These are phyloP conservation scores for Ceratocystis eucalypticola DNA, from an alignment of 2,329 filamentous ascomycete species.

Conservation along the genomic window DNA sequence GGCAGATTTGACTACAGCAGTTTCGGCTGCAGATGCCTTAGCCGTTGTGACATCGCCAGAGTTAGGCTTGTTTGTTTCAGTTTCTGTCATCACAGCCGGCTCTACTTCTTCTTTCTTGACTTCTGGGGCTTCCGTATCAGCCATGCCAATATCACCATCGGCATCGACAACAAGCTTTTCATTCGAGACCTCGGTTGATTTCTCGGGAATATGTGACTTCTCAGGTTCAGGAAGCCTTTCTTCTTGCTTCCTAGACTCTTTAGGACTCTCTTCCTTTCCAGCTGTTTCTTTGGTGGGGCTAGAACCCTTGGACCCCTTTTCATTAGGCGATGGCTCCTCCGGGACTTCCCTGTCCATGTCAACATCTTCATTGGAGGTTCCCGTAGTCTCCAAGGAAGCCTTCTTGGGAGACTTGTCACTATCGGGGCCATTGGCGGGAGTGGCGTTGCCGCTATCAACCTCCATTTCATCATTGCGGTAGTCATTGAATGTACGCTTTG, in stretches of 20 bases:
- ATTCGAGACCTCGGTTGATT: neutral
- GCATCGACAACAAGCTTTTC: conserved; percentile 19
- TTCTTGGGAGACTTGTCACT: conserved; percentile 24
- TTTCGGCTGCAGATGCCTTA: neutral
- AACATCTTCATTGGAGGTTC: conserved; percentile 35
- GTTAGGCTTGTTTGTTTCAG: neutral
- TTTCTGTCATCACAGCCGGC: conserved; percentile 9
- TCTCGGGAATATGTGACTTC: neutral
- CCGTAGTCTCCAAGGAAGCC: conserved; percentile 24
- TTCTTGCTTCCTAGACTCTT: conserved; percentile 19
- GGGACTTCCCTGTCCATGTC: conserved; percentile 25
- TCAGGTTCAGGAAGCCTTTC: conserved; percentile 20
- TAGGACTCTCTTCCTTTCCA: conserved; percentile 22
- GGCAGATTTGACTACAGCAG: neutral
- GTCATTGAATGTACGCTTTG: conserved; percentile 39
- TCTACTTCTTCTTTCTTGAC: conserved; percentile 16
- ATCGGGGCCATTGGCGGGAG: conserved; percentile 28
- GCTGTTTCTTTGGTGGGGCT: conserved; percentile 22
- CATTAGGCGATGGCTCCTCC: conserved; percentile 17
- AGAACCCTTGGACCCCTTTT: conserved; percentile 21
- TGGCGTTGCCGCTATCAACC: conserved; percentile 29
- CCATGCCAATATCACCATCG: conserved; percentile 18
- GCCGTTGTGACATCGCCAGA: neutral
- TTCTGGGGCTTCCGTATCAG: conserved; percentile 4
- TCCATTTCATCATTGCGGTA: conserved; percentile 33